Conservation (phyloP, 1,284 basidiomycete species). For the Pseudomicrostroma phylloplanum region DNA sequence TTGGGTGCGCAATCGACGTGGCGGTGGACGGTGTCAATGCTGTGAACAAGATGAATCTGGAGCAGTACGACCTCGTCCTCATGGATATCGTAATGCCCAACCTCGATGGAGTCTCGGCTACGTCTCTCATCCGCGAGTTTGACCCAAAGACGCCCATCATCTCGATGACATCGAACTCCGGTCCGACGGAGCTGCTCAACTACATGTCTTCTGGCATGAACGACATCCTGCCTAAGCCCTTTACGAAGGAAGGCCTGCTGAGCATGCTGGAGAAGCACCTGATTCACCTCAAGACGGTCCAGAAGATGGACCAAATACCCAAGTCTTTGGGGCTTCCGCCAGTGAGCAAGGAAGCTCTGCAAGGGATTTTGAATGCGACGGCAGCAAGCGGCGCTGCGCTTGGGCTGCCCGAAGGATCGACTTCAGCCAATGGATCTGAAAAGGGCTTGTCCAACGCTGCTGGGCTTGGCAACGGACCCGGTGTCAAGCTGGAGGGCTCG, state of each 20-base stretch:
- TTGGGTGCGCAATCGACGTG: conserved; percentile 88
- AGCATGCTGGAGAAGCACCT: conserved; percentile 95
- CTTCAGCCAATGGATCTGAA: conserved; percentile 4
- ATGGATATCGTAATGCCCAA: conserved; percentile 90
- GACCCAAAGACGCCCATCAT: conserved; percentile 92
- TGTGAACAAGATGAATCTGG: conserved; percentile 89
- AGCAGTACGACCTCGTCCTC: conserved; percentile 70
- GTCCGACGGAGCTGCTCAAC: conserved; percentile 83
- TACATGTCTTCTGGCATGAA: conserved; percentile 89
- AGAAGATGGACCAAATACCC: conserved; percentile 52
- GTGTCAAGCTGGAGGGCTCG: not conserved
- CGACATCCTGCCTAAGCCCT: conserved; percentile 93
- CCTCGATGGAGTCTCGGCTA: conserved; percentile 75
- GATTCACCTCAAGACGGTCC: conserved; percentile 82
- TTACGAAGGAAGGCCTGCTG: conserved; percentile 81
- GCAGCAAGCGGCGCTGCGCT: conserved; percentile 15
- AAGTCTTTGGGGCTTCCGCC: conserved; percentile 19
- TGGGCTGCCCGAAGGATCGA: not conserved
- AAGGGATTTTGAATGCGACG: conserved; percentile 15
- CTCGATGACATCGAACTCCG: conserved; percentile 90
- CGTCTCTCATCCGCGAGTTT: conserved; percentile 85
- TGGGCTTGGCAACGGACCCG: conserved; percentile 17
- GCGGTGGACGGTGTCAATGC: conserved; percentile 87
- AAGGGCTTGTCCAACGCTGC: conserved; percentile 9
- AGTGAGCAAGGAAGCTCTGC: conserved; percentile 16